Evolutionary conservation across 2,329 filamentous ascomycete genomes (phyloP), one percentile per base, ranked within the genome.

Genomic region (Colletotrichum trifolii): DNA sequence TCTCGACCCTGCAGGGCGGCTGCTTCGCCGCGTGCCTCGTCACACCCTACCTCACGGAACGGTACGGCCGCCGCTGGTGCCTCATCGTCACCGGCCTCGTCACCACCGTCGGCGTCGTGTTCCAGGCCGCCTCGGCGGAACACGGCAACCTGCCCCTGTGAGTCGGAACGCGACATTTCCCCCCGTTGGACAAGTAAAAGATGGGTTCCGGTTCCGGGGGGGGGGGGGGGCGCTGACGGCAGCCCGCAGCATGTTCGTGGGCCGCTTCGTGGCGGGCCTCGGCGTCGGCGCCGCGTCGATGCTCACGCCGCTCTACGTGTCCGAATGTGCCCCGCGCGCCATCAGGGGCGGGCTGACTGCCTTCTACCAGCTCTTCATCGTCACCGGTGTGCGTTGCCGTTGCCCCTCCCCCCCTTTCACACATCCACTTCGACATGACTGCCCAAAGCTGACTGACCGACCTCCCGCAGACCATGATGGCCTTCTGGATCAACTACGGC

Each of bases 1-100:
- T 91, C 35, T 90, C 88, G n/a, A 89, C 87, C 0, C 82, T 92
- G 9, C 89, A 92, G 76, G 89, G 85, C 46, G 89, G 89, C 54
- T 90, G 87, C 67, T 91, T 91, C 74, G 80, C 85, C 56, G 88
- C 89, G 40, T 87, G 87, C 64, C 81, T 91, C 67, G 67, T 85
- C 59, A 83, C 84, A 7, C 82, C 81, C 39, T 86, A 81, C 78
- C 70, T 84, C 47, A 81, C 85, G 6, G 86, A 88, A 69, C 76
- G 73, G 68, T 85, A 77, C 69, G 89, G 89, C 13, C 83, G 89
- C 55, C 84, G 84, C 49, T 71, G 68, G 12, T 81, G 82, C 33
- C 79, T 93, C 36, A 81, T 91, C 25, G 74, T 79, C 15, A 82
- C 86, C 6, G 54, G 88, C 35, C 45, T 83, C 1, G 72, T 91